Evolutionary conservation across 129 eudicot species (phyloP).

Genomic region (Arctium minus): DNA sequence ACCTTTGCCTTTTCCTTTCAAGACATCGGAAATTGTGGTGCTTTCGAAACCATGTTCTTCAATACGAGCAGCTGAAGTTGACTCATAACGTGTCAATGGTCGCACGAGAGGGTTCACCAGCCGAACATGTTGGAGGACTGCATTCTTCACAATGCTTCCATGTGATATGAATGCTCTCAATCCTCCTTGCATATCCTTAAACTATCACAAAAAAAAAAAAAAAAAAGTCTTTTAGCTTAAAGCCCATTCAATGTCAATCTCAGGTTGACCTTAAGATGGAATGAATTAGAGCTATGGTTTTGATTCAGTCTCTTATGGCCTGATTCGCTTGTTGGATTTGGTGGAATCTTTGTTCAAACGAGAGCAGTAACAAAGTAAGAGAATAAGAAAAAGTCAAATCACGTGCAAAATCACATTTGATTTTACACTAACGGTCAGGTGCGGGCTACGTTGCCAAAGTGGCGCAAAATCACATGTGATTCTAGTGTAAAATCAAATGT

Average conservation of each 20-base stretch:
- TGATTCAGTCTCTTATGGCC: no score
- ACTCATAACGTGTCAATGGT: constrained; percentile 56
- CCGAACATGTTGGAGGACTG: constrained; percentile 69
- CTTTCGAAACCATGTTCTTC: constrained; percentile 98
- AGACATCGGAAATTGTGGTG: constrained; percentile 82
- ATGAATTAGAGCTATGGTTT: no score
- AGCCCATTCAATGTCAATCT: not conserved
- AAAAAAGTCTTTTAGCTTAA: not conserved
- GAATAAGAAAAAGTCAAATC: no score
- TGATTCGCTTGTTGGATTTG: no score
- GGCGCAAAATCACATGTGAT: no score
- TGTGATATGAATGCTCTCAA: constrained; percentile 59
- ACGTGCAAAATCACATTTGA: no score
- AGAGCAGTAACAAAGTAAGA: no score
- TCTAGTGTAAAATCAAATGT: no score
- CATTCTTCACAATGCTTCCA: constrained; percentile 71
- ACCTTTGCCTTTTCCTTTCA: constrained; percentile 75
- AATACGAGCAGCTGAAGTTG: constrained; percentile 72
- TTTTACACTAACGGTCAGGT: no score
- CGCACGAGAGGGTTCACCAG: constrained; percentile 47
- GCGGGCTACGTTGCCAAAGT: no score
- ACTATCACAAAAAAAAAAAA: constrained; percentile 17
- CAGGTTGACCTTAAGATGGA: not conserved
- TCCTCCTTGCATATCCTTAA: constrained; percentile 80
- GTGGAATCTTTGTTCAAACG: no score